phyloP scores from a whole-genome alignment of 2,329 filamentous ascomycete genomes.

The Phoma sp. region DNA sequence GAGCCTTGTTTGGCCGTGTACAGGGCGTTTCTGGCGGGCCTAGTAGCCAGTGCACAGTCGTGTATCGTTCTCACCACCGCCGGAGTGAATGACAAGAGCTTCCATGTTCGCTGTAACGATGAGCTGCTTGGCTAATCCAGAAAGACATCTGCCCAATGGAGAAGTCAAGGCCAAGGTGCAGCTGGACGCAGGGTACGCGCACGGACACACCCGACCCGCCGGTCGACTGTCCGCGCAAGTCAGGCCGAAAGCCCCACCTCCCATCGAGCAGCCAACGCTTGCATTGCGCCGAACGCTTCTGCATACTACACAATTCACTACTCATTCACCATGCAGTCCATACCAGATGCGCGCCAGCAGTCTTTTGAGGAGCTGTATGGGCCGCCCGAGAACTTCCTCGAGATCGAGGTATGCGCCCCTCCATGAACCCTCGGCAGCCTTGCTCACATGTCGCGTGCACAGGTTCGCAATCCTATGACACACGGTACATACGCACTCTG shows the following conservation, averaged over 20 bases:
- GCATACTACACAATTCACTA: background rate
- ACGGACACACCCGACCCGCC: background rate
- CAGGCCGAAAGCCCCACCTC: conserved; percentile 4
- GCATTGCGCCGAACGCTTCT: conserved; percentile 12
- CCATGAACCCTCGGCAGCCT: conserved; percentile 22
- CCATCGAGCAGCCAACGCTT: conserved; percentile 16
- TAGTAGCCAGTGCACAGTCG: too few species aligned
- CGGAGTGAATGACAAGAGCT: too few species aligned
- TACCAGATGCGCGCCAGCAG: conserved; percentile 79
- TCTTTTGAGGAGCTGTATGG: conserved; percentile 99
- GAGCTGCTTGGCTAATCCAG: too few species aligned
- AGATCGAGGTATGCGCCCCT: conserved; percentile 78
- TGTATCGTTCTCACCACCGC: too few species aligned
- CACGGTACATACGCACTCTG: conserved; percentile 24
- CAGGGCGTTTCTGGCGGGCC: too few species aligned
- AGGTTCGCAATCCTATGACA: conserved; percentile 82
- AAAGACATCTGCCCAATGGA: too few species aligned
- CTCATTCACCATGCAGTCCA: conserved; percentile 62
- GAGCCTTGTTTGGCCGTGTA: too few species aligned
- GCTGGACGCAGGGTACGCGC: background rate
- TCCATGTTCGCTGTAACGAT: too few species aligned
- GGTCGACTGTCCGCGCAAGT: background rate
- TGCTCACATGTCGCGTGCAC: conserved; percentile 37
- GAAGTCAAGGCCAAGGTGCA: too few species aligned
- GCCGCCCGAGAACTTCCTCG: conserved; percentile 96